A percentile compares a stretch with the other conserved stretches of the same genome.
Conservation (phyloP, 768 basidiomycete species). For the Trametes elegans region DNA sequence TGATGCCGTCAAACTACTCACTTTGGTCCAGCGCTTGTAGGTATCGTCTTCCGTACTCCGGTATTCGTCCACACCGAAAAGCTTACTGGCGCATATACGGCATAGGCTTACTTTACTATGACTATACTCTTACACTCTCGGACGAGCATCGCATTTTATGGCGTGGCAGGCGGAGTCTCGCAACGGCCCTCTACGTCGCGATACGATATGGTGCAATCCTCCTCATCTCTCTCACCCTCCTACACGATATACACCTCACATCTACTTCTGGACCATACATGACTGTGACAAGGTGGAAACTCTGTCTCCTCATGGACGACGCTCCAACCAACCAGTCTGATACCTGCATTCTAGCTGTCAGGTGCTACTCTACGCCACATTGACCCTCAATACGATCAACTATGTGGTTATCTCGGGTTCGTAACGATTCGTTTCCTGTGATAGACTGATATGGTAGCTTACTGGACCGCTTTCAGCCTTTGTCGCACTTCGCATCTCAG, state of each 20-base stretch:
- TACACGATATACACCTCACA: background rate
- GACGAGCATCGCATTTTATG: too few species aligned
- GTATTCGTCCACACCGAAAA: too few species aligned
- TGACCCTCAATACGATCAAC: background rate
- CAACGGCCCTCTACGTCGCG: background rate
- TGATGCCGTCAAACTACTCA: too few species aligned
- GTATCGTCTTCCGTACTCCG: too few species aligned
- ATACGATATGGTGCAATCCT: background rate
- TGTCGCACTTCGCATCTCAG: background rate
- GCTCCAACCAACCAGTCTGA: background rate
- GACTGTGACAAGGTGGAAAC: background rate
- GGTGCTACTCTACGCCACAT: background rate
- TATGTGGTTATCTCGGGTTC: background rate
- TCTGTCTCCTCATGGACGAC: background rate
- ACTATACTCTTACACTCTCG: too few species aligned
- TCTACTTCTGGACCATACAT: background rate
- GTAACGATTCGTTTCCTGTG: background rate
- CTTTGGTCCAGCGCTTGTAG: too few species aligned
- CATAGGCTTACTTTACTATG: too few species aligned
- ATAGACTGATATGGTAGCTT: background rate
- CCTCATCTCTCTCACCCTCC: background rate
- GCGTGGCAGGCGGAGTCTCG: background rate
- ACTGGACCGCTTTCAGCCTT: background rate
- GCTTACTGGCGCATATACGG: too few species aligned
- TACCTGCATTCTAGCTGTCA: background rate